A percentile compares a stretch with the other conserved stretches of the same genome.
phyloP scores from a whole-genome alignment of 768 basidiomycete species.

The Leucosporidium scottii region DNA sequence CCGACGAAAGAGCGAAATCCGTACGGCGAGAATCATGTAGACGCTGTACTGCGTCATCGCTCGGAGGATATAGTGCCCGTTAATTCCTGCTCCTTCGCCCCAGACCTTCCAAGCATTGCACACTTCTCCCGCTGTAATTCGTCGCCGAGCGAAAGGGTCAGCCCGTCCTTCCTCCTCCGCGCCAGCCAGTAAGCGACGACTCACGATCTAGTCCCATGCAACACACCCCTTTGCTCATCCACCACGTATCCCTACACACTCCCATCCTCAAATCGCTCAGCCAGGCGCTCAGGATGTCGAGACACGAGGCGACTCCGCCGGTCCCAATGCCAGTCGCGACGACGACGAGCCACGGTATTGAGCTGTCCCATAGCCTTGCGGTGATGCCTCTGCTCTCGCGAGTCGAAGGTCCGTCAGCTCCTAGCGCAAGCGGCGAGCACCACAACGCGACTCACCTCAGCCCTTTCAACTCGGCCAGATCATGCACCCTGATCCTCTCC shows the following conservation, averaged over 20 bases:
- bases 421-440: not conserved
- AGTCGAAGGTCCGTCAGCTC: not conserved
- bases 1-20: not conserved
- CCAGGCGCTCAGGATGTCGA: conserved; percentile 35
- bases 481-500: no score
- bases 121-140: conserved; percentile 19
- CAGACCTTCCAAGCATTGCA: conserved; percentile 32
- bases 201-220: conserved; percentile 35
- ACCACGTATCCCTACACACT: conserved; percentile 34
- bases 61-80: conserved; percentile 6
- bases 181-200: not conserved
- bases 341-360: conserved; percentile 31
- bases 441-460: not conserved
- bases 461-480: not conserved
- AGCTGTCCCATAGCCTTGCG: conserved; percentile 14
- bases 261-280: conserved; percentile 34
- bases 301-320: conserved; percentile 30
- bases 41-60: conserved; percentile 31
- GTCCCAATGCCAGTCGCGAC: conserved; percentile 31
- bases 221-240: conserved; percentile 33
- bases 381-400: conserved; percentile 9
- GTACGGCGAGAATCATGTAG: conserved; percentile 30
- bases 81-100: conserved; percentile 19
- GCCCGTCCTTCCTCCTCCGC: not conserved
- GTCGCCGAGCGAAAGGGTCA: not conserved